phyloP scores from a whole-genome alignment of 1,284 basidiomycete species.

The Earliella scabrosa region DNA sequence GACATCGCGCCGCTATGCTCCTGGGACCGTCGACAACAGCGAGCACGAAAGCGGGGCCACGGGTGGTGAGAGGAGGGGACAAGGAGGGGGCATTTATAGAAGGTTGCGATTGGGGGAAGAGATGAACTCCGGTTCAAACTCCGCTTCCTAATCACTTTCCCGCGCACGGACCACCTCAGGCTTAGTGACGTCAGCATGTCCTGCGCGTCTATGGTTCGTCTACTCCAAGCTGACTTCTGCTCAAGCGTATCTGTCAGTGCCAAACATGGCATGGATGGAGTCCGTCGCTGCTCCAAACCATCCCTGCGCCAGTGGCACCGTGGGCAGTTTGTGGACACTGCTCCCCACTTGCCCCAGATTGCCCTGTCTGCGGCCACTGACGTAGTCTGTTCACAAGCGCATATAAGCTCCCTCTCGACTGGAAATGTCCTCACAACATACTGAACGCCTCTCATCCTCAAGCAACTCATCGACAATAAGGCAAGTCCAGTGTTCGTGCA shows the following conservation, averaged over 20 bases:
- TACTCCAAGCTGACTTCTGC: background rate
- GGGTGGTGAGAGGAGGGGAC: constrained; percentile 40
- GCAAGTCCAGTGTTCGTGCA: background rate
- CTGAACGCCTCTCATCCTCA: background rate
- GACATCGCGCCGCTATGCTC: constrained; percentile 57
- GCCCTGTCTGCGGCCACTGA: constrained; percentile 21
- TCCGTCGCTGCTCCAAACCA: constrained; percentile 7
- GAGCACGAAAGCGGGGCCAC: constrained; percentile 37
- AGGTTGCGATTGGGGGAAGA: constrained; percentile 44
- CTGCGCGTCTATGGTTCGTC: background rate
- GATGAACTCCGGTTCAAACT: constrained; percentile 47
- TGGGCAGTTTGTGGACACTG: constrained; percentile 5
- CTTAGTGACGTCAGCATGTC: constrained; percentile 16
- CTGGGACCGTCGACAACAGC: constrained; percentile 40
- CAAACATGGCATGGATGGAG: background rate
- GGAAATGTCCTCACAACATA: background rate
- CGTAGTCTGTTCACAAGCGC: constrained; percentile 12
- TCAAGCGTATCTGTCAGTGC: background rate
- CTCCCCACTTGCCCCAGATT: background rate
- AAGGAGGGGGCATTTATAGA: constrained; percentile 52
- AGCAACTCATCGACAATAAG: background rate
- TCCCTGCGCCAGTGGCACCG: constrained; percentile 6
- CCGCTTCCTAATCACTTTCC: constrained; percentile 36
- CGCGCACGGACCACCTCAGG: constrained; percentile 49
- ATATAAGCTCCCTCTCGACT: constrained; percentile 9